Conservation (phyloP, 805 yeast genomes). For the Yamadazyma kitorensis region DNA sequence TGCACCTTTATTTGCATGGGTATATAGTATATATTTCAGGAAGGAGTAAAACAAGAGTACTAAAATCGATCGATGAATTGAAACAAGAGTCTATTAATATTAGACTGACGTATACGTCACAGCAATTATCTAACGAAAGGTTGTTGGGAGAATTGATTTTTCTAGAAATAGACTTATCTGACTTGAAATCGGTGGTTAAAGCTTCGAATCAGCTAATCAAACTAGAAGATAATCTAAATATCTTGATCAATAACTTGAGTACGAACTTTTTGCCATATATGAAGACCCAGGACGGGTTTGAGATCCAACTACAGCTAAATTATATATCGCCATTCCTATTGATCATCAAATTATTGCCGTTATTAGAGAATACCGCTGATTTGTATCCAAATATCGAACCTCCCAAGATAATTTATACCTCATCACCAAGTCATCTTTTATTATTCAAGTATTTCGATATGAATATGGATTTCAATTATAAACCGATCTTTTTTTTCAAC, state of each 20-base stretch:
- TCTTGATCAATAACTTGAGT: conserved; percentile 77
- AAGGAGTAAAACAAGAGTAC: conserved; percentile 54
- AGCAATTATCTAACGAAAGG: conserved; percentile 18
- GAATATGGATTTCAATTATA: conserved; percentile 48
- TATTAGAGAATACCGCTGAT: conserved; percentile 42
- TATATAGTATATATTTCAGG: conserved; percentile 74
- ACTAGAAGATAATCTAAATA: conserved; percentile 51
- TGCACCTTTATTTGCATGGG: conserved; percentile 79
- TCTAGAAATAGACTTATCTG: conserved; percentile 36
- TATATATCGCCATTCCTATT: conserved; percentile 73
- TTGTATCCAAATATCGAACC: conserved; percentile 21
- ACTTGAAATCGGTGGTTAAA: conserved; percentile 27
- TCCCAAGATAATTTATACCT: conserved; percentile 61
- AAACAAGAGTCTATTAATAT: conserved; percentile 47
- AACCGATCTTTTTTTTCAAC: conserved; percentile 68
- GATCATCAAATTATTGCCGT: conserved; percentile 43
- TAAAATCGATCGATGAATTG: conserved; percentile 55
- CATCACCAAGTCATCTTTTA: conserved; percentile 64
- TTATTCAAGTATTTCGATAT: conserved; percentile 48
- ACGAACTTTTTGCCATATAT: conserved; percentile 73
- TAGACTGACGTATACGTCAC: conserved; percentile 21
- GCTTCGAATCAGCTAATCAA: conserved; percentile 48
- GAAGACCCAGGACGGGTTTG: conserved; percentile 66
- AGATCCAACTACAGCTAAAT: conserved; percentile 76
- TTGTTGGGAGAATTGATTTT: conserved; percentile 35